Base-by-base conservation (phyloP, 2,329 filamentous ascomycete species). In the Talaromyces sp. region DNA sequence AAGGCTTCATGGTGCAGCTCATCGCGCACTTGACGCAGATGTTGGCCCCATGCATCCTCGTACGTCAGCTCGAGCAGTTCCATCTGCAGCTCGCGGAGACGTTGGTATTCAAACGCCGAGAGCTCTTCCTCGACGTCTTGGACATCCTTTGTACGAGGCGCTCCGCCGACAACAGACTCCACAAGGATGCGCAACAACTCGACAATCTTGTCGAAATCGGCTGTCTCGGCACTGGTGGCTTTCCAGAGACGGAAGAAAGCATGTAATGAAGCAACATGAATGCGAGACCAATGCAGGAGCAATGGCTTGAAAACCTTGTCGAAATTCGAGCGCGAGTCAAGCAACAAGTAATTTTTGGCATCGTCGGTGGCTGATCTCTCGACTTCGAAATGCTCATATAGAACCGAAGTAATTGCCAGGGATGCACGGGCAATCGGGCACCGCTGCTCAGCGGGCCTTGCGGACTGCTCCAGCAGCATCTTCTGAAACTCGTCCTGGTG, bases 301-400 rank as follows among this genome's bases (percentile, higher is more conserved):
- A 98, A 77, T 0, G 95, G 95, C 55, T 88, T 88, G 79, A 96
- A 97, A 5, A 96, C 79, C 70, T 88, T 89, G 73, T 98, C 94
- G 69, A 95, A 88, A 67, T 92, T 89, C 60, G 90, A 87, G 64
- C 85, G 82, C 28, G 87, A 88, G 66, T 96, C 92, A 56, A 92
- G 76, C 9, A 87, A 82, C 65, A 92, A 85, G 69, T 93, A 92
- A 27, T 85, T 87, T 74, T 91, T 89, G 14, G 85, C 82, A 69
- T 96, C 92, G 66, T 94, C 89, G 57, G 89, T 79, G 57, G 96
- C 92, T 3, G 87, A 85, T 73, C 89, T 91, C 68, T 96, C 92
- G 44, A 98, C 90, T 64, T 96, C 92, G 69, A 99, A 99, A 75
- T 98, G 92, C 68, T 98, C 92, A 75, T 95, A 98, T 3, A 99